These are phyloP conservation scores for Tetrapisispora nanseiensis DNA, from an alignment of 805 yeast genomes.

Conservation along the genomic window DNA sequence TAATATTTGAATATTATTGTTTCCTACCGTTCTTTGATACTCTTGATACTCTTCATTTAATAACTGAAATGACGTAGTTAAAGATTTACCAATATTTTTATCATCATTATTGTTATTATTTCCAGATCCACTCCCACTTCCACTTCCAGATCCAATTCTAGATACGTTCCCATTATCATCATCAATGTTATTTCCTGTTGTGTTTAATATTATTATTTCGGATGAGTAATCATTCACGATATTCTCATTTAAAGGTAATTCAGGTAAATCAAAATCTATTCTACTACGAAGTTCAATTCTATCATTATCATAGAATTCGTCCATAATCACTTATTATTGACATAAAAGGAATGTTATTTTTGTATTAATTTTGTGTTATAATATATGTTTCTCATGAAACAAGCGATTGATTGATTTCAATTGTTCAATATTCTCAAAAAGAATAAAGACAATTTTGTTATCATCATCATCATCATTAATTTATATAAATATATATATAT, in stretches of 20 bases:
- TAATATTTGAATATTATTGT: neutral
- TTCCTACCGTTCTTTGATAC: neutral
- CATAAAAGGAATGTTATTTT: too few species aligned
- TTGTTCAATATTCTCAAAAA: too few species aligned
- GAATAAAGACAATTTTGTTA: too few species aligned
- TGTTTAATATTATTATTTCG: neutral
- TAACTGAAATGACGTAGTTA: neutral
- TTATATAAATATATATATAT: too few species aligned
- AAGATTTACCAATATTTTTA: neutral
- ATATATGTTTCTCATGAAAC: too few species aligned
- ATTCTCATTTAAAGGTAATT: conserved; percentile 1
- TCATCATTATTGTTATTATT: neutral
- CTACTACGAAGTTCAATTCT: neutral
- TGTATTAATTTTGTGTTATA: neutral
- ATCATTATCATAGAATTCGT: neutral
- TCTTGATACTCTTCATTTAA: conserved; percentile 1
- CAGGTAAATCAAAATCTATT: neutral
- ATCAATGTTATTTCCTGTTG: neutral
- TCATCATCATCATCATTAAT: too few species aligned
- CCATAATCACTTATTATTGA: too few species aligned
- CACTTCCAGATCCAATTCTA: too few species aligned
- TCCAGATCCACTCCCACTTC: neutral
- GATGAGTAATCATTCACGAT: neutral
- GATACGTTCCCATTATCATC: too few species aligned
- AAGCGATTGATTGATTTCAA: too few species aligned